Base-by-base conservation (phyloP, 805 yeast genomes). In the Ogataea populi-albae region DNA sequence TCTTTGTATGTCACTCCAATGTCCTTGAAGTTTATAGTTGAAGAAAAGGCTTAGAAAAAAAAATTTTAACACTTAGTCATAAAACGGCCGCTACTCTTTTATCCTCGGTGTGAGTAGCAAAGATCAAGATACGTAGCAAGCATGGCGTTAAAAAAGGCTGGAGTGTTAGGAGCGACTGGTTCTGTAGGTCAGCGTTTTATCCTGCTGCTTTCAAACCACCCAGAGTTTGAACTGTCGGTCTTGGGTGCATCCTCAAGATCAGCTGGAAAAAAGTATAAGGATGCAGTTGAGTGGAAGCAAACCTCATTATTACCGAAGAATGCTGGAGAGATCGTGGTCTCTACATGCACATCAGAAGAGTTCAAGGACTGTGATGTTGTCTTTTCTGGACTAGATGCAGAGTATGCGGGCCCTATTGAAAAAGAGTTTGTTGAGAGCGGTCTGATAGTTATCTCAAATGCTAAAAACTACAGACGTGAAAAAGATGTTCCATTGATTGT, bases 101-200 rank as follows among this genome's bases (percentile, higher is more conserved):
- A n/a, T n/a, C n/a, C n/a, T 9, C 23, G 23, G 5, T 20, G 35
- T 29, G 27, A 33, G 31, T 23, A 37, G 26, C 25, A 31, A 27
- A 8, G 5, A 18, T 6, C 9, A n/a, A 23, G 17, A 11, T 26
- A 14, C 19, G 17, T 26, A 12, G 9, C 7, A 22, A 29, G 15
- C 26, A 40, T 54, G 45, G 43, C 53, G 34, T 38, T 47, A 11
- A 70, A 60, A 44, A 75, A 73, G 61, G 81, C 79, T 16, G 98
- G 98, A 69, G 97, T 93, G 50, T 71, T 91, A 43, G 98, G 98
- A 33, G 98, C 98, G 48, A 91, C 98, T 9, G 98, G 98, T 35
- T 81, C 95, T 27, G 98, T 93, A 24, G 98, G 98, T 38, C 98
- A 93, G 65, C 76, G 98, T 51, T 93, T 93, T 60, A 89, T 93